Conservation (phyloP, 495 filamentous ascomycete genomes). For the Lophium mytilinum region DNA sequence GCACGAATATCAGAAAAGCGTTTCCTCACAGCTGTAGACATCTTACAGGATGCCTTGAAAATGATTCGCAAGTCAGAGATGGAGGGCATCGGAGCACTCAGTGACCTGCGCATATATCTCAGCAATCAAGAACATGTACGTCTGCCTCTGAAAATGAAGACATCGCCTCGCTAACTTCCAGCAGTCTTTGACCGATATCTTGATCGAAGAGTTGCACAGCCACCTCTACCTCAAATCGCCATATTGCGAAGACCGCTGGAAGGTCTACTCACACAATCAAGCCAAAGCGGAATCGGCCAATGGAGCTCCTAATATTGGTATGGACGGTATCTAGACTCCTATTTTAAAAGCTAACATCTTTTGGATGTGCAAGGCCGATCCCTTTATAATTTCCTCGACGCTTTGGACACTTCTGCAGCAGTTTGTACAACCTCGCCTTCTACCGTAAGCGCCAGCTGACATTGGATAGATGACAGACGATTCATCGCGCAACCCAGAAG, state of each 20-base stretch:
- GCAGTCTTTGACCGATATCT: conserved; percentile 75
- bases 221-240: conserved; percentile 96
- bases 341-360: not conserved
- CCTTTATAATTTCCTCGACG: conserved; percentile 70
- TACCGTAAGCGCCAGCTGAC: not conserved
- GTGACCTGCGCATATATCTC: conserved; percentile 79
- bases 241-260: conserved; percentile 94
- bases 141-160: conserved; percentile 26
- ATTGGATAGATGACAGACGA: conserved; percentile 67
- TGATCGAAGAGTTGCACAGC: conserved; percentile 94
- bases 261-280: conserved; percentile 44
- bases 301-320: conserved; percentile 2
- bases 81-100: conserved; percentile 82
- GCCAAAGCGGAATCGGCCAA: conserved; percentile 16
- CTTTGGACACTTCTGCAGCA: conserved; percentile 57
- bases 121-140: conserved; percentile 65
- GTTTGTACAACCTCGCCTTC: conserved; percentile 23
- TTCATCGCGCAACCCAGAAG: conserved; percentile 82
- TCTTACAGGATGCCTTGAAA: conserved; percentile 76
- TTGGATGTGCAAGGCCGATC: conserved; percentile 46
- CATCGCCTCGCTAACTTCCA: not conserved
- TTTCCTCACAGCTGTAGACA: conserved; percentile 85
- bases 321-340: not conserved
- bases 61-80: conserved; percentile 79
- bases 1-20: conserved; percentile 91